Evolutionary conservation across 768 basidiomycete genomes (phyloP).

Genomic region (Royoungia palumana): DNA sequence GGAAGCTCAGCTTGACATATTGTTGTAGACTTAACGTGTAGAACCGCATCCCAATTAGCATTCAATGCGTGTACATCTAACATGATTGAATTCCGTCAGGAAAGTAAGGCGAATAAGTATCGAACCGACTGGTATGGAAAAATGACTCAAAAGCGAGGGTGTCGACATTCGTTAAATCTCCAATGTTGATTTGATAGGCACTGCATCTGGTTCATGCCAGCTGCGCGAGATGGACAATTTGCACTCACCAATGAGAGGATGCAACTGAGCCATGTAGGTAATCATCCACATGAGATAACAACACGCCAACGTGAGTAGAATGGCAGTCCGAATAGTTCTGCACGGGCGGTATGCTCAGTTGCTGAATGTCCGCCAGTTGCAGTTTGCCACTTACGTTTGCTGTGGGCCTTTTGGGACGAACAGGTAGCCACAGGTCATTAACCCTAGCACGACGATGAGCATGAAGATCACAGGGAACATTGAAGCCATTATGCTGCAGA

Average conservation of each 20-base stretch:
- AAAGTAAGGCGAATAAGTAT: not conserved
- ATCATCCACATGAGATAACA: slow-evolving; percentile 98
- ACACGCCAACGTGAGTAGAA: slow-evolving; percentile 73
- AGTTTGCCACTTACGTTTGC: slow-evolving; percentile 66
- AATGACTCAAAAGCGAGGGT: not conserved
- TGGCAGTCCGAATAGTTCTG: slow-evolving; percentile 79
- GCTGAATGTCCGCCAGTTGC: not conserved
- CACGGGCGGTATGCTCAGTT: not conserved
- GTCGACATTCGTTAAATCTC: too few relatives aligned
- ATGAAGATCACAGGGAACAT: slow-evolving; percentile 66
- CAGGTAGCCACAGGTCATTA: slow-evolving; percentile 64
- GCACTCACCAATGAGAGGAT: slow-evolving; percentile 84
- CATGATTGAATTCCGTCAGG: slow-evolving; percentile 9
- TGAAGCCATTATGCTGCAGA: slow-evolving; percentile 53
- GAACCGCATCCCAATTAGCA: slow-evolving; percentile 17
- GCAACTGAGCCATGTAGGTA: slow-evolving; percentile 92
- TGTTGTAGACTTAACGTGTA: not conserved
- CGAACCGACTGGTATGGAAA: slow-evolving; percentile 25
- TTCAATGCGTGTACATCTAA: slow-evolving; percentile 26
- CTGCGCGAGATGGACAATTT: not conserved
- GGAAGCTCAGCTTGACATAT: not conserved
- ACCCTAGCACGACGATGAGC: slow-evolving; percentile 58
- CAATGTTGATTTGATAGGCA: slow-evolving; percentile 10
- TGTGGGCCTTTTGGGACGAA: slow-evolving; percentile 83
- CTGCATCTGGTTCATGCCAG: slow-evolving; percentile 1